Evolutionary conservation across 164 flowering plant genomes (phyloP), one percentile per base, ranked within the genome.

Genomic region (Kingdonia uniflora): DNA sequence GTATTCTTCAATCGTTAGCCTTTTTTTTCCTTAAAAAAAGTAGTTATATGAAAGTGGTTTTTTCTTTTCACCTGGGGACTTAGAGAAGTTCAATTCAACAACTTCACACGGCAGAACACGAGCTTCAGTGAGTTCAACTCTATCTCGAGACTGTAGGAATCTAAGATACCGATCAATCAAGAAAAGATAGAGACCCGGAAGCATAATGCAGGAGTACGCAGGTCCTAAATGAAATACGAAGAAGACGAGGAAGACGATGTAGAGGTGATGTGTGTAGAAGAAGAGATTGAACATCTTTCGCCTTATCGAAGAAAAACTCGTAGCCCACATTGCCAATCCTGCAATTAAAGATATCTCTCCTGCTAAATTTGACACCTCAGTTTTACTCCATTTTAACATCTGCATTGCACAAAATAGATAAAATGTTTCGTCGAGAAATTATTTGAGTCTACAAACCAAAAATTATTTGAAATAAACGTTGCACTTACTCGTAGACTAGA

Each of bases 201-300:
- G 17, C 48, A 17, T 17, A 19, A 44, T 44, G 48, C 17, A 44
- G 21, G 48, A 16, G 19, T 44, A 44, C 48, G 21, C 10, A 19
- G n/a, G 13, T 21, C 48, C 48, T 16, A 1, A 1, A 44, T 44
- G 48, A 16, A 44, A 44, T n/a, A 44, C 21, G 12, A 44, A 44
- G 48, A 44, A 44, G 20, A 44, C 11, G 20, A 44, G 22, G 48
- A 44, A 44, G 20, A 44, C 21, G 3, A 21, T 16, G 48, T 44
- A 44, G 19, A 44, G 21, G 48, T 44, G 19, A 44, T 44, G 48
- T 16, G 48, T 44, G 48, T 19, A 44, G 48, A 44, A 44, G 19
- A 44, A 44, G 0, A 44, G 19, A 19, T 44, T 21, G 20, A 44
- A 44, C 48, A 16, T 44, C 22, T 44, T 14, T 44, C 48, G 48